Evolutionary conservation across 441 rosid species (phyloP), one percentile per base, ranked within the genome.

Genomic region (Rhodomyrtus psidioides): DNA sequence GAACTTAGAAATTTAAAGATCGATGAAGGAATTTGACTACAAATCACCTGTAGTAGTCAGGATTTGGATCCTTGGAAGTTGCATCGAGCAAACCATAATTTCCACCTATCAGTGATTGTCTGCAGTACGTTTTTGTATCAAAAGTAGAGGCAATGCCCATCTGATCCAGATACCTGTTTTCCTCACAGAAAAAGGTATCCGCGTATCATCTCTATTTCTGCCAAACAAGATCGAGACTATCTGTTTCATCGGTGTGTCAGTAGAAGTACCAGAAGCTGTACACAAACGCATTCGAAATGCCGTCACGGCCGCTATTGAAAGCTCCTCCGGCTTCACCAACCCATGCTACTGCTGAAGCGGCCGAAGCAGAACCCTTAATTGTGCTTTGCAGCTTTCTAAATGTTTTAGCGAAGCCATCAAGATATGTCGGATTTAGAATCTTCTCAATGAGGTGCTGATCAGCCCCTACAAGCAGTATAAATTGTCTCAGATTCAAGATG

Each of bases 321-420:
- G 98, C 99, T 34, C 99, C 99, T 88, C 99, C 99, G n/a, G 99
- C 76, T 88, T 97, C 99, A 60, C 99, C 96, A 88, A 96, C 97
- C 99, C 99, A 95, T 62, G 96, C 95, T 79, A 57, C 86, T 27
- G 97, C 94, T 28, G 90, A 87, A 65, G 96, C 92, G 89, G 88
- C 85, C n/a, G 9, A 39, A 70, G 79, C 51, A 79, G 97, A 91
- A 79, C 65, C 91, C 88, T 90, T 92, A 55, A 97, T 86, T 81
- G 89, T 85, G 84, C 87, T 91, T 82, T 90, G 90, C 49, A 96
- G 93, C 90, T 86, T 86, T 26, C 89, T 87, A 83, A 95, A 97
- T 53, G 95, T 93, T 28, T 39, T 82, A n/a, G 92, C 92, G 90
- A 89, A 96, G 27, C 91, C 89, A 83, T 96, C 97, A 57, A 96